Base-by-base conservation (phyloP, 1,139 yeast genomes). In the Pichia sp. region DNA sequence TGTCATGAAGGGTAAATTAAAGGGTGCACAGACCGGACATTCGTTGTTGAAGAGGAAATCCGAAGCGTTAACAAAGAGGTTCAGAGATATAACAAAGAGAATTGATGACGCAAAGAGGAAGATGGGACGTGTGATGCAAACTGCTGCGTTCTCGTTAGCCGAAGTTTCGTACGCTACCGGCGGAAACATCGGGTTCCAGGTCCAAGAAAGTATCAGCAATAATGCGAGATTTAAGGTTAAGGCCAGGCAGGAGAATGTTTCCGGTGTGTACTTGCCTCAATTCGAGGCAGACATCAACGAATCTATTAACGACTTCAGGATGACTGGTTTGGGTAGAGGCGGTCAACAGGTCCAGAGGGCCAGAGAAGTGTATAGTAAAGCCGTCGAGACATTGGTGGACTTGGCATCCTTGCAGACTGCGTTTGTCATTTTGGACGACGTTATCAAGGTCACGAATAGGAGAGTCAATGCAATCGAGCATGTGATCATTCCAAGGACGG, bases 401-500 rank as follows among this genome's bases (percentile, higher is more conserved):
- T 79, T 93, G 65, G 99, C 99, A 0, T 90, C 97, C 10, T 77
- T 93, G 67, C 95, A 88, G 71, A 93, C 99, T 3, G 98, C 98
- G 5, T 93, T 93, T 70, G 90, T 93, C 59, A 92, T 93, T 63
- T 80, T 93, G 69, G 99, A 93, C 73, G 99, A 93, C 70, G 99
- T 93, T 57, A 93, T 93, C 71, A 93, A 93, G 73, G 97, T 93
- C 54, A 93, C 99, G 56, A 93, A 93, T 73, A 83, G 99, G 75
- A 87, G 99, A 79, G 99, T 93, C 65, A 93, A 93, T 72, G 98
- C 99, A 62, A 93, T 93, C 74, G 99, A 93, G 75, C 98, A 93
- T 70, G 98, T 93, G 52, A 92, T 93, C 66, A 93, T 93, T 58
- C 99, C 99, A 59, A 82, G 98, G 72, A 92, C 98, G 2, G 97